phyloP scores from a whole-genome alignment of 805 yeast genomes.

The Schizosaccharomyces octosporus region DNA sequence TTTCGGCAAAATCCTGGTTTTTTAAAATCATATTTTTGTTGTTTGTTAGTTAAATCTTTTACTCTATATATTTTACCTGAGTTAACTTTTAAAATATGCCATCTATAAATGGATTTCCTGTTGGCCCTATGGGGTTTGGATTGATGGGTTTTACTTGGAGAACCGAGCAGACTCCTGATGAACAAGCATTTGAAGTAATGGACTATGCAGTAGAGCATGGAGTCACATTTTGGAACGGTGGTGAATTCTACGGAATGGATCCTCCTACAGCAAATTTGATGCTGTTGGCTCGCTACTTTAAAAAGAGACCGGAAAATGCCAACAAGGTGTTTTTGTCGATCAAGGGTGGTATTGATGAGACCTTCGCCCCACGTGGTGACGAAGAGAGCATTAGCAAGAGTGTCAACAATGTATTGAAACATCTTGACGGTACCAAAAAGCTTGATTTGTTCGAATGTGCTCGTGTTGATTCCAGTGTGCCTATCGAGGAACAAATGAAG shows the following conservation, averaged over 20 bases:
- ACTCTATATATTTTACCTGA: too few species aligned
- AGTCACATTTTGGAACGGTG: constrained; percentile 33
- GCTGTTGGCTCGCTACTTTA: constrained; percentile 28
- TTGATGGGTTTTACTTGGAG: constrained; percentile 64
- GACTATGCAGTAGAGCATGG: constrained; percentile 24
- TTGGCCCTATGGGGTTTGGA: constrained; percentile 34
- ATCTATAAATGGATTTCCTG: constrained; percentile 3
- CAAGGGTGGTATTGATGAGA: constrained; percentile 29
- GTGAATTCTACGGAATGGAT: constrained; percentile 30
- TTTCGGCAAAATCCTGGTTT: too few species aligned
- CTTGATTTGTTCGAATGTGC: constrained; percentile 46
- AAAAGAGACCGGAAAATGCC: constrained; percentile 19
- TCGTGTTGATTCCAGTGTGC: constrained; percentile 33
- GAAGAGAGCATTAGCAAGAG: neutral
- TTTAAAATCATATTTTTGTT: too few species aligned
- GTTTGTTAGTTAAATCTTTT: too few species aligned
- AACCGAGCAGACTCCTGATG: constrained; percentile 18
- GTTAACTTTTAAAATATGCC: neutral
- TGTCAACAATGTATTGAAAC: neutral
- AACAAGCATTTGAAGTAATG: constrained; percentile 26
- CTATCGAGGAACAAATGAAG: constrained; percentile 34
- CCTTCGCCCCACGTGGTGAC: constrained; percentile 17
- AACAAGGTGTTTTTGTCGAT: constrained; percentile 30
- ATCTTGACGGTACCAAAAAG: constrained; percentile 18
- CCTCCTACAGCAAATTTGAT: constrained; percentile 25